Evolutionary conservation across 805 yeast genomes (phyloP).

Genomic region (Metschnikowia noctiluminum): DNA sequence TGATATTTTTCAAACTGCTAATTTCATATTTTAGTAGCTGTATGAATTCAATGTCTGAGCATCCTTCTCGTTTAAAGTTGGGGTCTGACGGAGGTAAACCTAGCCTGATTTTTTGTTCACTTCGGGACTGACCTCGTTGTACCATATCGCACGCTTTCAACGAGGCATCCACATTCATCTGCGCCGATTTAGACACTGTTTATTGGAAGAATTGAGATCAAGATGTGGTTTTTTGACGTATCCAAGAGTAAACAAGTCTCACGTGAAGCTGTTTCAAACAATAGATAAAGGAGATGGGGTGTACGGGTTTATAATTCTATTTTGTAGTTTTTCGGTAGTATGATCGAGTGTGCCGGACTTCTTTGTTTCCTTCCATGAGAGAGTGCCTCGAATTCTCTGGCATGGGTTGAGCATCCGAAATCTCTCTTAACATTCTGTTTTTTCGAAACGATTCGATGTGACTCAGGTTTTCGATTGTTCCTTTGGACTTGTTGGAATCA

Average conservation of each 20-base stretch:
- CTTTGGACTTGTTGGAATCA: slow-evolving; percentile 2
- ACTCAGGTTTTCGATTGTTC: neutral
- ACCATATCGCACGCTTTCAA: neutral
- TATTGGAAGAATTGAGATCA: neutral
- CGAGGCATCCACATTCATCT: neutral
- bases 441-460: slow-evolving; percentile 15
- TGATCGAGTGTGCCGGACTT: slow-evolving; percentile 38
- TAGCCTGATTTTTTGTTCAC: neutral
- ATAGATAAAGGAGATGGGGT: neutral
- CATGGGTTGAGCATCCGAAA: slow-evolving; percentile 9
- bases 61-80: slow-evolving; percentile 28
- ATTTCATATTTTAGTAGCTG: slow-evolving; percentile 23
- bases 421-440: slow-evolving; percentile 34
- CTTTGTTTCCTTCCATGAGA: neutral
- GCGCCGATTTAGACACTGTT: neutral
- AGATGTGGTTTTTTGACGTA: too few species aligned
- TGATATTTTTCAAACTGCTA: neutral
- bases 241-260: too few species aligned
- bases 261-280: neutral
- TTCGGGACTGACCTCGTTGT: neutral
- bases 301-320: slow-evolving; percentile 4
- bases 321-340: slow-evolving; percentile 27
- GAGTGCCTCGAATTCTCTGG: neutral
- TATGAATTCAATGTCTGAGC: slow-evolving; percentile 30
- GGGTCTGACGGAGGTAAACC: slow-evolving; percentile 32